Evolutionary conservation across 2,329 filamentous ascomycete species (phyloP), one percentile per base, ranked within the genome.

Genomic region (Ophiostoma perfectum): DNA sequence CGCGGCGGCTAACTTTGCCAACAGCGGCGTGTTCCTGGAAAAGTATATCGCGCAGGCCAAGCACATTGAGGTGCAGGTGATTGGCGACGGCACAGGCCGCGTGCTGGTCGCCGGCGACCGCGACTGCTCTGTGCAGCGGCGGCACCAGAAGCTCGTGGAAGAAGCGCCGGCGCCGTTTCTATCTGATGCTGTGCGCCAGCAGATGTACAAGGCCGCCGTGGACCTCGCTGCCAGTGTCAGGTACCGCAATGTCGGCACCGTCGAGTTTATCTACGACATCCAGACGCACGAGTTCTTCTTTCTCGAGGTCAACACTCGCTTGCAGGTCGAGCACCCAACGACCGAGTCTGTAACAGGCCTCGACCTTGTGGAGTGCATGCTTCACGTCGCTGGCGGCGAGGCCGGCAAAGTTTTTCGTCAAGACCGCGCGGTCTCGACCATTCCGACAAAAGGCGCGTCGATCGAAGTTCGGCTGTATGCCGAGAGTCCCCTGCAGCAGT

Each of bases 311-410:
- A 90, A 91, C 74, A 97, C 95, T 0, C 85, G 95, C 66, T 81
- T 99, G 14, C 95, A 99, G 78, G 95, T 93, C 38, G 90, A 93
- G 75, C 90, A 93, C 72, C 89, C 90, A 0, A 88, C 92, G 7
- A 93, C 91, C 0, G 90, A 93, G 76, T 88, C 90, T 82, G 87
- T 91, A 2, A 91, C 89, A 9, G 88, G 86, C 0, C 84, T 91
- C 65, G 90, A 93, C 75, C 80, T 93, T 11, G 90, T 93, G 1
- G 82, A 86, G 44, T 73, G 78, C 36, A 81, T 81, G 80, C 68
- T 81, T 11, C 72, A 72, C 0, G 77, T 78, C 45, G 78, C 77
- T 7, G 69, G 64, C 11, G 73, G 72, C 0, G 65, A 64, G 9
- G 55, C 49, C 41, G 42, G 62, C 18, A 16, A 44, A 2, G 6